A percentile compares a stretch with the other conserved stretches of the same genome.
These are phyloP conservation scores for Gigaspora rosea DNA, from an alignment of 192 early-diverging fungal genomes.

Conservation along the genomic window DNA sequence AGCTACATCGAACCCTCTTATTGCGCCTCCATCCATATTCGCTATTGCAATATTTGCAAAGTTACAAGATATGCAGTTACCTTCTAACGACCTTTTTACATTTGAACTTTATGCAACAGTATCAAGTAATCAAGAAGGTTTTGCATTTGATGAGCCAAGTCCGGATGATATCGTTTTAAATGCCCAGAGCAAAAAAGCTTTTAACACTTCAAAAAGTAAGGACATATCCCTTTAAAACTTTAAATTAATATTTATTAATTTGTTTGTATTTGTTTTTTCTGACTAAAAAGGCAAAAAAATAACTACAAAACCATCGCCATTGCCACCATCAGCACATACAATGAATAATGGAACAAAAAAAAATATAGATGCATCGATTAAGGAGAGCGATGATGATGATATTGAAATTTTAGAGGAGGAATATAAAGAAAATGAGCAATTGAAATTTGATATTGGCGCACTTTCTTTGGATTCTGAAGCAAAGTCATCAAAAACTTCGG, in stretches of 20 bases:
- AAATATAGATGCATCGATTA: background rate
- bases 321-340: background rate
- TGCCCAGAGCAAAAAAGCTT: conserved; percentile 48
- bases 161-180: conserved; percentile 74
- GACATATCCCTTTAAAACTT: background rate
- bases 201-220: conserved; percentile 18
- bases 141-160: conserved; percentile 76
- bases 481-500: too few species aligned
- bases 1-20: background rate
- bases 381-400: conserved; percentile 38
- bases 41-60: background rate
- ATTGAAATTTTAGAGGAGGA: conserved; percentile 40
- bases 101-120: conserved; percentile 13
- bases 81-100: conserved; percentile 17
- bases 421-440: conserved; percentile 37
- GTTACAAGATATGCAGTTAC: background rate
- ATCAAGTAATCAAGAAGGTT: conserved; percentile 34
- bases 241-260: background rate
- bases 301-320: background rate
- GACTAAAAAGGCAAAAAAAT: too few species aligned
- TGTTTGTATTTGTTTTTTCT: too few species aligned
- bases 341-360: background rate
- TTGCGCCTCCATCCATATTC: background rate
- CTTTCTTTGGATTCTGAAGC: conserved; percentile 38
- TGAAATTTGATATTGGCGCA: conserved; percentile 39